Evolutionary conservation across 2,329 filamentous ascomycete genomes (phyloP), one percentile per base, ranked within the genome.

Genomic region (Zelopaecilomyces penicillatus): DNA sequence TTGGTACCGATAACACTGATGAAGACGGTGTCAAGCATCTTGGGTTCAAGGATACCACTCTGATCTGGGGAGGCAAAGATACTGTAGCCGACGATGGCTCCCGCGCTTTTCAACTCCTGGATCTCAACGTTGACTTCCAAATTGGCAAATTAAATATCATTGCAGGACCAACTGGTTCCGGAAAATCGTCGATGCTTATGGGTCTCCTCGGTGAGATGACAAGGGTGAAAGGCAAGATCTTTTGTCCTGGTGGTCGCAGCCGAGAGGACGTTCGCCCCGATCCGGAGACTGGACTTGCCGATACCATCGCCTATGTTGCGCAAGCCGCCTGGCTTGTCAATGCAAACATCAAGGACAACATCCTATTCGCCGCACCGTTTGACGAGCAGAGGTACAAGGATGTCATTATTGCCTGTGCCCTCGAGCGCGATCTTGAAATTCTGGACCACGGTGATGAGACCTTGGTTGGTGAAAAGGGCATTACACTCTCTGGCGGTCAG

Each of bases 301-400:
- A 98, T 60, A 95, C 86, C 48, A 83, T 96, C 48, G 93, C 93
- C 11, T 98, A 97, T 61, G 95, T 94, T 61, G 91, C 93, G 12
- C 93, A 98, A 63, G 86, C 95, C 63, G 88, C 93, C 6, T 98
- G 93, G 93, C 75, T 98, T 30, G 86, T 97, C 47, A 98, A 98
- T 57, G 91, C 85, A 37, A 94, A 85, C 19, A 94, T 98, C 65
- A 89, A 87, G 61, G 87, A 96, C 51, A 98, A 98, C 62, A 98
- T 98, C 52, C 66, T 95, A 1, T 98, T 98, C 58, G 83, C 90
- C 5, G 82, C 85, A 19, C 78, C 83, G 1, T 87, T 80, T 53
- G 83, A 98, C 52, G 78, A 91, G 56, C 76, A 82, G 58, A 79
- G 91, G 41, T 98, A 98, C 65, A 81, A 82, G 52, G 78, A 90